phyloP scores from a whole-genome alignment of 2,329 filamentous ascomycete genomes.

The Davidsoniella neocaledoniae region DNA sequence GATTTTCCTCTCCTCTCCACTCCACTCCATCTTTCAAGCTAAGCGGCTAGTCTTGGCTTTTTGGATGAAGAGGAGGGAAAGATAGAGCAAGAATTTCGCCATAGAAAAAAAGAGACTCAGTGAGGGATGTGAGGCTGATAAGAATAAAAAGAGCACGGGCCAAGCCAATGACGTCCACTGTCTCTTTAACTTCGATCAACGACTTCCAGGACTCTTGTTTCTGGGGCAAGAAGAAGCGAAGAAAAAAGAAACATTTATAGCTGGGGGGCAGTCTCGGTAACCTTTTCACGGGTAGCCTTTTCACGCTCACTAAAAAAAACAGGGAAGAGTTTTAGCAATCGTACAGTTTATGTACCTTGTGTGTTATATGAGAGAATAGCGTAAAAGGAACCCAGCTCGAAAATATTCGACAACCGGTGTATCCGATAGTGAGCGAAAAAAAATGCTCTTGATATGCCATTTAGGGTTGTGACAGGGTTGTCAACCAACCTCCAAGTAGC shows the following conservation, averaged over 20 bases:
- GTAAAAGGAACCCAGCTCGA: not conserved
- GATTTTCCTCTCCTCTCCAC: too few species aligned
- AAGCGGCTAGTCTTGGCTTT: too few species aligned
- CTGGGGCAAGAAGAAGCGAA: too few species aligned
- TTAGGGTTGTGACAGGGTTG: not conserved
- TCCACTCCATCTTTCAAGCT: too few species aligned
- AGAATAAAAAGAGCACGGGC: not conserved
- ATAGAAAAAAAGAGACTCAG: too few species aligned
- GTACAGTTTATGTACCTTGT: constrained; percentile 12
- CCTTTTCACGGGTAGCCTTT: constrained; percentile 23
- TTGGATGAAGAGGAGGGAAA: too few species aligned
- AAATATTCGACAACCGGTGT: not conserved
- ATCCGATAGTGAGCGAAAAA: not conserved
- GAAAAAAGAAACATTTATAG: too few species aligned
- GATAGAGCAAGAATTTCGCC: too few species aligned
- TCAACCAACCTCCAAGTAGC: too few species aligned
- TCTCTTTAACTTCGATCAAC: not conserved
- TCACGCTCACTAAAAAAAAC: constrained; percentile 21
- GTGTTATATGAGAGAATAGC: not conserved
- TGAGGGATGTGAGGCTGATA: too few species aligned
- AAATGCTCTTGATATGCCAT: too few species aligned
- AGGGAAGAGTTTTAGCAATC: not conserved
- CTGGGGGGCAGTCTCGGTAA: constrained; percentile 20
- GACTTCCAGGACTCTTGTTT: too few species aligned
- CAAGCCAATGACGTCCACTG: not conserved